Evolutionary conservation across 2,329 filamentous ascomycete genomes (phyloP), one percentile per base, ranked within the genome.

Genomic region (Pleochaeta shiraiana): DNA sequence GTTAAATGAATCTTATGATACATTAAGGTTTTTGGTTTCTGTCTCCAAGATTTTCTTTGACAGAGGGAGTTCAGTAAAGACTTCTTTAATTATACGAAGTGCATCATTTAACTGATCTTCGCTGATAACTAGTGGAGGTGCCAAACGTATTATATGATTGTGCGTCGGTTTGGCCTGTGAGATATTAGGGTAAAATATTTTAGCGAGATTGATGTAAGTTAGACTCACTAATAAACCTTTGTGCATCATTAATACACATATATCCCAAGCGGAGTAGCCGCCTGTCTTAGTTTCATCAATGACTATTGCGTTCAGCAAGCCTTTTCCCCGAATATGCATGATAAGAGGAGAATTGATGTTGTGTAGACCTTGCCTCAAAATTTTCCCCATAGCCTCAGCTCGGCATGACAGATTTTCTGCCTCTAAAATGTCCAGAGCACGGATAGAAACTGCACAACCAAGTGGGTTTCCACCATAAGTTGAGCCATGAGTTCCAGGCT

Each of bases 391-490:
- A 68, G 79, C 79, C 74, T 96, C 85, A 3, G 93, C 90, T 65
- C 85, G 86, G 72, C 88, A 85, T 28, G 90, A 87, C 77, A 98
- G 83, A 68, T 89, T 81, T 76, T 95, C 91, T 74, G 98, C 93
- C 72, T 92, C 84, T 70, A 98, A 86, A 64, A 98, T 82, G 79
- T 98, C 91, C 55, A 98, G 81, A 24, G 93, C 93, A 67, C 91
- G 88, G 73, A 98, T 95, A 28, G 92, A 95, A 33, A 98, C 89
- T 45, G 93, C 93, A 70, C 90, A 97, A 28, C 91, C 93, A 14
- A 98, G 80, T 21, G 93, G 93, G 77, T 98, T 98, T 63, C 93
- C 93, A 67, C 93, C 93, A 73, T 97, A 98, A n/a, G 93, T 98
- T 50, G 90, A 95, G 61, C 93, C 93, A 76, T 98, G 93, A 30